These are phyloP conservation scores for Boletus rubroflammeus DNA, from an alignment of 768 basidiomycete species.

Conservation along the genomic window DNA sequence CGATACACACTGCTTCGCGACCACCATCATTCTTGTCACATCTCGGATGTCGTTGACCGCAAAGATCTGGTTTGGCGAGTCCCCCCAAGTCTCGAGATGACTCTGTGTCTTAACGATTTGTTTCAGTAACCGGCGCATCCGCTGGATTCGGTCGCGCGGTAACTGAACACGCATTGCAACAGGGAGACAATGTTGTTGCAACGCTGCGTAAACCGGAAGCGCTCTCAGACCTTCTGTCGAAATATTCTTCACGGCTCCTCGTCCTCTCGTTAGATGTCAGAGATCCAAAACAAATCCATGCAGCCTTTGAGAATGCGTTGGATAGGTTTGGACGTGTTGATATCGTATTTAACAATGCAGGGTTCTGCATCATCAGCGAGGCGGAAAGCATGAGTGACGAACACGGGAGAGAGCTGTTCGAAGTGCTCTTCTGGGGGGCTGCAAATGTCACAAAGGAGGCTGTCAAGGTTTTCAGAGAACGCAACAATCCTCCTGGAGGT, in stretches of 20 bases:
- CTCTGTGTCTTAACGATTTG: not conserved
- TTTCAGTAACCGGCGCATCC: conserved; percentile 40
- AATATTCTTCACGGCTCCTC: conserved; percentile 35
- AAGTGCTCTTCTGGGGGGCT: conserved; percentile 39
- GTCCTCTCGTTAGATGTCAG: conserved; percentile 41
- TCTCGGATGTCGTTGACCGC: conserved; percentile 3
- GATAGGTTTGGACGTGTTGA: conserved; percentile 41
- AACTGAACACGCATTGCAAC: conserved; percentile 32
- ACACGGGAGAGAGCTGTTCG: conserved; percentile 35
- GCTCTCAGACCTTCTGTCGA: conserved; percentile 27
- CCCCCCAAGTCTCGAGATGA: not conserved
- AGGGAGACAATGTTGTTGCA: conserved; percentile 42
- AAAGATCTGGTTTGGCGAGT: conserved; percentile 27
- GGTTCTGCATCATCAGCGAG: conserved; percentile 30
- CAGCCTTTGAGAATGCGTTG: conserved; percentile 34
- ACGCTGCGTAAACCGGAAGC: conserved; percentile 34
- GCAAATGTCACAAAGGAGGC: conserved; percentile 32
- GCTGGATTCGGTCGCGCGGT: conserved; percentile 38
- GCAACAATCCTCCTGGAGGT: conserved; percentile 39
- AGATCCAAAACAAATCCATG: conserved; percentile 26
- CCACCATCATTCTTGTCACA: not conserved
- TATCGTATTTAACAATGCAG: conserved; percentile 46
- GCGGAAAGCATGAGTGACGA: conserved; percentile 37
- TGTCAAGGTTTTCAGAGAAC: conserved; percentile 35
- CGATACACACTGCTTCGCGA: not conserved